Conservation (phyloP, 2,329 filamentous ascomycete species). For the Apiospora rasikravindrae region DNA sequence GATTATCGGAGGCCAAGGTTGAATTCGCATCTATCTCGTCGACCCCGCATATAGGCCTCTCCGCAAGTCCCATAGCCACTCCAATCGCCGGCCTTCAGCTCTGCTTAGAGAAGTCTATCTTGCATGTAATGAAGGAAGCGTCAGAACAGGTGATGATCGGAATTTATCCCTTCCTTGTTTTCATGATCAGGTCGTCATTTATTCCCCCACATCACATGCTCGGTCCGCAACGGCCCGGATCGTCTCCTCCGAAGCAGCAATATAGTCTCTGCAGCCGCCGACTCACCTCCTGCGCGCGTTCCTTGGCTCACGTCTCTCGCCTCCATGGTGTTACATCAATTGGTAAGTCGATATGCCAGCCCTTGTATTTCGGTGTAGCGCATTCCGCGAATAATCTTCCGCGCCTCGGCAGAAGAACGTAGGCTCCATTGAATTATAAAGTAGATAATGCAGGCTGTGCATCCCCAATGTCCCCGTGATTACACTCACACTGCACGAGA, state of each 20-base stretch:
- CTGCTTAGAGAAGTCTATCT: slow-evolving; percentile 3
- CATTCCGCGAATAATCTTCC: slow-evolving; percentile 11
- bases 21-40: not conserved
- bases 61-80: slow-evolving; percentile 5
- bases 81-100: slow-evolving; percentile 8
- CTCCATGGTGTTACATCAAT: slow-evolving; percentile 4
- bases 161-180: not conserved
- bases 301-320: slow-evolving; percentile 2
- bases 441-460: not conserved
- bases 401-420: not conserved
- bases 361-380: slow-evolving; percentile 8
- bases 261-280: not conserved
- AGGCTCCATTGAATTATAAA: not conserved
- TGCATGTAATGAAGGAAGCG: not conserved
- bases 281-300: not conserved
- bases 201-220: not conserved
- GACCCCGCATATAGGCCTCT: slow-evolving; percentile 3
- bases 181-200: not conserved
- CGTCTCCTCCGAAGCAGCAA: not conserved
- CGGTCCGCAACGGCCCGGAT: not conserved
- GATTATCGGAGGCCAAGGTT: not conserved
- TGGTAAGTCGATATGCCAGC: not conserved
- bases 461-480: not conserved
- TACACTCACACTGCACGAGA: not conserved
- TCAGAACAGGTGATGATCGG: slow-evolving; percentile 1